These are phyloP conservation scores for Fusarium praegraminearum DNA, from an alignment of 2,329 filamentous ascomycete genomes.

Conservation along the genomic window DNA sequence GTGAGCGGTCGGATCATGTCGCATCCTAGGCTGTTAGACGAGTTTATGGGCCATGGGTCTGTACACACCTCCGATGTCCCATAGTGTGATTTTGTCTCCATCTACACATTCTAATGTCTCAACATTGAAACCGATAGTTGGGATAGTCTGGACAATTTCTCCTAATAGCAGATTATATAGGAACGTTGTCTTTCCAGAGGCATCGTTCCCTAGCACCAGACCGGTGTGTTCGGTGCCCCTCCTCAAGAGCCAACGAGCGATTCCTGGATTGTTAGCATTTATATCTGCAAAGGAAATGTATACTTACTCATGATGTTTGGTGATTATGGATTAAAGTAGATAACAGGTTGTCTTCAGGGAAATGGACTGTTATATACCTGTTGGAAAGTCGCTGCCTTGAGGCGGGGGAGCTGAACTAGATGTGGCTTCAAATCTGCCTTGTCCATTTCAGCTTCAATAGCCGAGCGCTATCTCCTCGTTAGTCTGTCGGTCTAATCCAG, in stretches of 20 bases:
- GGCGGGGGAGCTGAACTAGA: conserved; percentile 41
- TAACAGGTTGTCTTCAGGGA: background rate
- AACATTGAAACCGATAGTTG: conserved; percentile 95
- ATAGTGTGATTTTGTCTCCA: conserved; percentile 43
- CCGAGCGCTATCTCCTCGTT: background rate
- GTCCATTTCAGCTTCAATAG: conserved; percentile 6
- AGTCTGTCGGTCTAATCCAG: background rate
- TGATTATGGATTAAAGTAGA: background rate
- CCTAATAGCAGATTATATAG: conserved; percentile 88
- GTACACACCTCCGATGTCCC: conserved; percentile 49
- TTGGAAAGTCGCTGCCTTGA: conserved; percentile 39
- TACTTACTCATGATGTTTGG: conserved; percentile 38
- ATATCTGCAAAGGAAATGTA: background rate
- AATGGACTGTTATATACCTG: background rate
- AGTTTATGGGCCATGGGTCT: accelerated
- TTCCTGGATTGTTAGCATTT: conserved; percentile 26
- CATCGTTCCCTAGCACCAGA: conserved; percentile 43
- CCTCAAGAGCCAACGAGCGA: conserved; percentile 43
- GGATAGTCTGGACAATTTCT: conserved; percentile 92
- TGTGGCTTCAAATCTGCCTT: conserved; percentile 41
- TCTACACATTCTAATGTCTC: conserved; percentile 70
- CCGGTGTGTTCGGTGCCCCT: conserved; percentile 36
- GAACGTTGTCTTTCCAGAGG: conserved; percentile 78
- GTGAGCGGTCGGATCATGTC: conserved; percentile 47
- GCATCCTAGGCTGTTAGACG: conserved; percentile 35